Evolutionary conservation across 2,329 filamentous ascomycete species (phyloP).

Genomic region (Herpotrichia juniperi): DNA sequence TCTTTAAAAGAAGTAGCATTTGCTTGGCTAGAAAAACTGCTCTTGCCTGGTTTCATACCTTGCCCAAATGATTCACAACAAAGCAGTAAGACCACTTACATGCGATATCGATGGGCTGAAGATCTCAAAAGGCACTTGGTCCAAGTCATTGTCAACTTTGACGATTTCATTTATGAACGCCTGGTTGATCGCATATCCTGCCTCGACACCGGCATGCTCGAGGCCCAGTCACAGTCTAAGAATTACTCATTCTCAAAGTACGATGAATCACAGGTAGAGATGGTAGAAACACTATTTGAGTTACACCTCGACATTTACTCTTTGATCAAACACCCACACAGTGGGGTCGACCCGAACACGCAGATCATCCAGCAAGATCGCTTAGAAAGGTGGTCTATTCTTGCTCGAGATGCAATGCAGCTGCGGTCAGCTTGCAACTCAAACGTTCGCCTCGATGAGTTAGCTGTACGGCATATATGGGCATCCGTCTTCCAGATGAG

Average conservation of each 20-base stretch:
- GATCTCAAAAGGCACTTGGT: conserved; percentile 61
- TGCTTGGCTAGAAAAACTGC: conserved; percentile 59
- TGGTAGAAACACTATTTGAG: conserved; percentile 68
- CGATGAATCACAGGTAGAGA: conserved; percentile 53
- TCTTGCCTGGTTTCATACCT: conserved; percentile 49
- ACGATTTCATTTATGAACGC: conserved; percentile 58
- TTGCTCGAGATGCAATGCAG: conserved; percentile 62
- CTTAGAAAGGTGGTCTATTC: conserved; percentile 63
- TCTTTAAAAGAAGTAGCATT: conserved; percentile 60
- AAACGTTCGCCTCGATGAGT: conserved; percentile 40
- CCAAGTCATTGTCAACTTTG: conserved; percentile 59
- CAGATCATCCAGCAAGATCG: conserved; percentile 63
- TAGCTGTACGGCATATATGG: conserved; percentile 70
- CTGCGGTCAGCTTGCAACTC: conserved; percentile 34
- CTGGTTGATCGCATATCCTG: conserved; percentile 42
- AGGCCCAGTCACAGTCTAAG: conserved; percentile 18
- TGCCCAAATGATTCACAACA: conserved; percentile 13
- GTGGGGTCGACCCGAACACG: conserved; percentile 59
- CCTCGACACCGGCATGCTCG: conserved; percentile 36
- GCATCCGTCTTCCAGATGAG: conserved; percentile 67
- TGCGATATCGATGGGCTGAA: conserved; percentile 60
- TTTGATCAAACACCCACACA: conserved; percentile 66
- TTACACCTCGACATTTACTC: conserved; percentile 71
- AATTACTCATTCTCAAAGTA: conserved; percentile 28
- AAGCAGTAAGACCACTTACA: conserved; percentile 55